Percentiles rank a stretch among this genome's conserved stretches.
Evolutionary conservation across 2,329 filamentous ascomycete species (phyloP).

Genomic region (Kalaharituber pfeilii): DNA sequence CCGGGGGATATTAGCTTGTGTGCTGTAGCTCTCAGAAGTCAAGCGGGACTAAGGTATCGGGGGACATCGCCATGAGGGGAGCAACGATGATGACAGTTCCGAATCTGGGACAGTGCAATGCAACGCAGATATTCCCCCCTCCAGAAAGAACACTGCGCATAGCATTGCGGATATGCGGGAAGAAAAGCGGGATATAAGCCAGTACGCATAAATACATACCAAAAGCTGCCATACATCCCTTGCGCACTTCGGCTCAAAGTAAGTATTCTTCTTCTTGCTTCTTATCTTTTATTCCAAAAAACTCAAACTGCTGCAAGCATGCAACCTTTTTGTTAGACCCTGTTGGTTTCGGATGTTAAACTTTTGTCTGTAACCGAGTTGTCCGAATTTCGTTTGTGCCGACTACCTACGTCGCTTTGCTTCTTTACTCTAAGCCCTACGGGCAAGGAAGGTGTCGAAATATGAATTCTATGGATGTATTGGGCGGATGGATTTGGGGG

Average conservation of each 20-base stretch:
- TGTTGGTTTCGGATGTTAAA: too few relatives aligned
- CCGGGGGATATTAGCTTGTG: neutral
- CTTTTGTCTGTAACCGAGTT: too few relatives aligned
- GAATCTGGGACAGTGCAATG: neutral
- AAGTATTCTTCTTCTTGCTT: neutral
- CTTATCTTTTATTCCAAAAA: too few relatives aligned
- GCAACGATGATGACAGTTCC: neutral
- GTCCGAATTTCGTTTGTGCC: too few relatives aligned
- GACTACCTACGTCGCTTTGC: too few relatives aligned
- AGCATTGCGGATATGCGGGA: neutral
- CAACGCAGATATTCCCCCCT: neutral
- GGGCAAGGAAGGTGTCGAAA: too few relatives aligned
- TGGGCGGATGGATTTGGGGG: too few relatives aligned
- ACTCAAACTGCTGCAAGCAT: too few relatives aligned
- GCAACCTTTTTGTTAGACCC: too few relatives aligned
- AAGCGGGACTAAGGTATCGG: neutral
- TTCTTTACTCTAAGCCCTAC: too few relatives aligned
- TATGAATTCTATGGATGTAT: too few relatives aligned
- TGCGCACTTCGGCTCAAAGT: neutral
- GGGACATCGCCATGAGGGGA: neutral
- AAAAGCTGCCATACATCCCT: slow-evolving; percentile 20
- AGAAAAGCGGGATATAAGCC: too few relatives aligned
- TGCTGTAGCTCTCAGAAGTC: neutral
- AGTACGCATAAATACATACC: slow-evolving; percentile 8
- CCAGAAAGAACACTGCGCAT: neutral